Conservation (phyloP, 2,329 filamentous ascomycete genomes). For the Epichloe aotearoae region DNA sequence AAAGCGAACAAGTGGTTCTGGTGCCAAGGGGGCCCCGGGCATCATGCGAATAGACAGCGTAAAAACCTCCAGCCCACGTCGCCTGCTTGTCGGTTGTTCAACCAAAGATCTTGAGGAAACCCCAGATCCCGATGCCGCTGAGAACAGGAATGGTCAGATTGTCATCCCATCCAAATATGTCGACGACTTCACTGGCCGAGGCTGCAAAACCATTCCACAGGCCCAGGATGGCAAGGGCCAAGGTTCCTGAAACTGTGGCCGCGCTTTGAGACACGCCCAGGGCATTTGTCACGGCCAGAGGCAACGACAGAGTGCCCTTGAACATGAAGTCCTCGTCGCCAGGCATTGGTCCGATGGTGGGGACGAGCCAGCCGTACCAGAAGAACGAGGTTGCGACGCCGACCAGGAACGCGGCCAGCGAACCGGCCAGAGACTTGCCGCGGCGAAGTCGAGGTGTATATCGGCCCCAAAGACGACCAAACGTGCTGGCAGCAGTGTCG, state of each 20-base stretch:
- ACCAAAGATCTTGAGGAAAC: slow-evolving; percentile 79
- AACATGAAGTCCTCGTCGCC: slow-evolving; percentile 68
- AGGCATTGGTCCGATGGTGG: slow-evolving; percentile 49
- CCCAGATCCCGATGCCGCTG: slow-evolving; percentile 79
- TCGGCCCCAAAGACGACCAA: slow-evolving; percentile 77
- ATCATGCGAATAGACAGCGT: too few species aligned
- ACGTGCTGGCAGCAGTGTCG: slow-evolving; percentile 90
- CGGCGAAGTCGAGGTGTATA: slow-evolving; percentile 76
- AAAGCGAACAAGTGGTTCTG: not conserved
- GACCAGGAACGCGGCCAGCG: slow-evolving; percentile 66
- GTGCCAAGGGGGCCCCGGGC: not conserved
- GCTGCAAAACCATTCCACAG: slow-evolving; percentile 81
- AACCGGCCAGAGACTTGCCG: slow-evolving; percentile 87
- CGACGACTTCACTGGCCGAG: slow-evolving; percentile 77
- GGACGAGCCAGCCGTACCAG: slow-evolving; percentile 83
- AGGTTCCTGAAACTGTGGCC: slow-evolving; percentile 51
- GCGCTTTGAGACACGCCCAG: slow-evolving; percentile 48
- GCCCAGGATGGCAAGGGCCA: slow-evolving; percentile 70
- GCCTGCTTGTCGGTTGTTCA: slow-evolving; percentile 17
- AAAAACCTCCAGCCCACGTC: not conserved
- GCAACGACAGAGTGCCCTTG: slow-evolving; percentile 60
- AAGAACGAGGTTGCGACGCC: slow-evolving; percentile 71
- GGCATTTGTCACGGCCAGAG: slow-evolving; percentile 39
- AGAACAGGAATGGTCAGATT: slow-evolving; percentile 93
- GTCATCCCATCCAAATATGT: slow-evolving; percentile 91